These are phyloP conservation scores for Phytophthora melonis DNA, from an alignment of 352 stramenopile species.

Conservation along the genomic window DNA sequence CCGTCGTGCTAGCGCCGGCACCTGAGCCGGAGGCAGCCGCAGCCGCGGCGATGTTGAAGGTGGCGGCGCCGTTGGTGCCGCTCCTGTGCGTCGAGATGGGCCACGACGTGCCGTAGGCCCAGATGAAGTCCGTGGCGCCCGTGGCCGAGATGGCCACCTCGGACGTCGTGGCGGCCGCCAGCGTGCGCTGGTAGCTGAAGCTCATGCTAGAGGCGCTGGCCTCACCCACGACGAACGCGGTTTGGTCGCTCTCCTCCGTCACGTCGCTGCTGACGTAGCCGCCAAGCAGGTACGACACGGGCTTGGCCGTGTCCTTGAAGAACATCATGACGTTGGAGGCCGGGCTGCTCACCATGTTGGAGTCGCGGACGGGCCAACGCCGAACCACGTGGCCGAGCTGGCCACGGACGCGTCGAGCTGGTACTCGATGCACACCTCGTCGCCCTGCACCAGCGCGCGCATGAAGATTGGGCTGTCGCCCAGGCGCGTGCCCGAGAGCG, in stretches of 20 bases:
- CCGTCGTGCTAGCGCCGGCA: slow-evolving; percentile 29
- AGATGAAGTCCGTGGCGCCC: slow-evolving; percentile 60
- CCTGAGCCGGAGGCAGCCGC: slow-evolving; percentile 22
- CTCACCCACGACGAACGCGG: slow-evolving; percentile 50
- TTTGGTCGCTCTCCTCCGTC: slow-evolving; percentile 50
- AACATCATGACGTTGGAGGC: slow-evolving; percentile 81
- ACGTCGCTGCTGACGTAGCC: slow-evolving; percentile 61
- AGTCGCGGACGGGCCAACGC: slow-evolving; percentile 55
- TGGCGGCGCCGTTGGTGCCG: slow-evolving; percentile 62
- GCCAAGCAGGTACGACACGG: slow-evolving; percentile 59
- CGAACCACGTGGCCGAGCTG: slow-evolving; percentile 64
- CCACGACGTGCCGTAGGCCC: slow-evolving; percentile 77
- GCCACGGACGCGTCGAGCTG: slow-evolving; percentile 50
- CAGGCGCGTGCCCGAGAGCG: slow-evolving; percentile 51
- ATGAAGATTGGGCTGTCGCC: slow-evolving; percentile 70
- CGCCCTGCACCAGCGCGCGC: slow-evolving; percentile 61
- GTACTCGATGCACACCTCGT: slow-evolving; percentile 77
- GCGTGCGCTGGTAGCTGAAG: slow-evolving; percentile 78
- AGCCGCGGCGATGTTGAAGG: slow-evolving; percentile 57
- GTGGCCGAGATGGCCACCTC: slow-evolving; percentile 62
- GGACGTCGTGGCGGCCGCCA: slow-evolving; percentile 52
- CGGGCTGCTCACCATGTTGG: slow-evolving; percentile 77
- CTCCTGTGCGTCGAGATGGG: slow-evolving; percentile 59
- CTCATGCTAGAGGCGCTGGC: slow-evolving; percentile 53
- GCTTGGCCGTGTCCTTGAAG: slow-evolving; percentile 46